Base-by-base conservation (phyloP, 305 asterid genomes). In the Solanum aculeatissimum region DNA sequence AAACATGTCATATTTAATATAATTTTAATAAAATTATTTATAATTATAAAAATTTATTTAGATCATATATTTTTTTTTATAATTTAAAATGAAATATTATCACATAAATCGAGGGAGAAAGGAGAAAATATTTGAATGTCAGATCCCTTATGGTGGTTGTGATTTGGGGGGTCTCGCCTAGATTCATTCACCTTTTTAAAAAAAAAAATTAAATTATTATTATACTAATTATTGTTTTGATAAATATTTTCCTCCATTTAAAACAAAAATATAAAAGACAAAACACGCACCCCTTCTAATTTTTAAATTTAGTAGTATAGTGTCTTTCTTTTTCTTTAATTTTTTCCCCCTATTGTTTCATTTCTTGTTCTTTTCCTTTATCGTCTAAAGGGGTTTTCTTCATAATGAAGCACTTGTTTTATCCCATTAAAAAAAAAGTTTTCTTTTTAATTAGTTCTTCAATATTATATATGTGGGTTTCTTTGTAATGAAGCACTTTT, bases 111-210 rank as follows among this genome's bases (percentile, higher is more conserved):
- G n/a, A 12, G 4, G 3, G 9, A 7, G 3, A 2, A 60, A 3
- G 5, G 29, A 23, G 12, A 23, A 32, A 12, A 16, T 58, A 9
- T 58, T 60, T 16, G 21, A 42, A 60, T 69, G 75, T 6, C 45
- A 32, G 12, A 25, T 75, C 14, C 25, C 81, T 75, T 49, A 75
- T 75, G 85, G 89, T 87, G 86, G 88, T 81, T 86, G 85, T 58
- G 89, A 88, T 91, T 87, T 87, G 91, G 58, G 86, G 89, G 91
- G 89, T 89, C 89, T 83, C 49, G 19, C 21, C 9, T 7, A 87
- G 88, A 89, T 88, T 82, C 86, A 83, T 75, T 80, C 42, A 47
- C 2, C 5, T 42, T 16, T 68, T 49, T 57, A n/a, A 0, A 54
- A 54, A 18, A 54, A 7, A 0, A 19, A 19, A 55, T 7, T n/a